phyloP scores from a whole-genome alignment of 805 yeast species.

The Yamadazyma nakazawae region DNA sequence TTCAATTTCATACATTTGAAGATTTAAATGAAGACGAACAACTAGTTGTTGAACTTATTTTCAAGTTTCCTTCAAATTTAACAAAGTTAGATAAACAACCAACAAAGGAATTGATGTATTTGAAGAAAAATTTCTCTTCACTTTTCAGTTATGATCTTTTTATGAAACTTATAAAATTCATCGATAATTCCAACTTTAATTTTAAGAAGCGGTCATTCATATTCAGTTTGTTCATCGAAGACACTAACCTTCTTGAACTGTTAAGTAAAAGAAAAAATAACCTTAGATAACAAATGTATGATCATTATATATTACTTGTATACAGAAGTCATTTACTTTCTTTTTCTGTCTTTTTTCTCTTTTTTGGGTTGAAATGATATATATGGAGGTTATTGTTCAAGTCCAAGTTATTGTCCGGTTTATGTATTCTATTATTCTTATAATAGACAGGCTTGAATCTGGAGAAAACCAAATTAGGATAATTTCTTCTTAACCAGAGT shows the following conservation, averaged over 20 bases:
- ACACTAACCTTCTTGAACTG: slow-evolving; percentile 24
- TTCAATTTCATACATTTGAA: slow-evolving; percentile 7
- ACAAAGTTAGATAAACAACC: slow-evolving; percentile 50
- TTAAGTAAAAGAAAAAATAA: slow-evolving; percentile 10
- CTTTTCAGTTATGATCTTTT: slow-evolving; percentile 57
- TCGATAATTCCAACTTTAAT: slow-evolving; percentile 60
- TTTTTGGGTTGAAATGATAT: slow-evolving; percentile 4
- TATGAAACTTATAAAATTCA: slow-evolving; percentile 44
- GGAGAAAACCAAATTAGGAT: slow-evolving; percentile 30
- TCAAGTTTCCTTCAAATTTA: slow-evolving; percentile 47
- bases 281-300: neutral
- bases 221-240: slow-evolving; percentile 56
- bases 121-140: slow-evolving; percentile 50
- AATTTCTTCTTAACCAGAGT: slow-evolving; percentile 37
- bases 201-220: slow-evolving; percentile 62
- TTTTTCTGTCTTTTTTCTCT: slow-evolving; percentile 7
- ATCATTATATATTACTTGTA: neutral
- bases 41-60: slow-evolving; percentile 36
- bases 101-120: slow-evolving; percentile 50
- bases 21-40: slow-evolving; percentile 14
- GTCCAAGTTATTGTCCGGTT: slow-evolving; percentile 14
- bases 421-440: slow-evolving; percentile 20
- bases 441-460: slow-evolving; percentile 33
- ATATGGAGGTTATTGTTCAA: slow-evolving; percentile 12
- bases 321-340: neutral